Evolutionary conservation across 441 rosid genomes (phyloP).

Genomic region (Capsella rubella): DNA sequence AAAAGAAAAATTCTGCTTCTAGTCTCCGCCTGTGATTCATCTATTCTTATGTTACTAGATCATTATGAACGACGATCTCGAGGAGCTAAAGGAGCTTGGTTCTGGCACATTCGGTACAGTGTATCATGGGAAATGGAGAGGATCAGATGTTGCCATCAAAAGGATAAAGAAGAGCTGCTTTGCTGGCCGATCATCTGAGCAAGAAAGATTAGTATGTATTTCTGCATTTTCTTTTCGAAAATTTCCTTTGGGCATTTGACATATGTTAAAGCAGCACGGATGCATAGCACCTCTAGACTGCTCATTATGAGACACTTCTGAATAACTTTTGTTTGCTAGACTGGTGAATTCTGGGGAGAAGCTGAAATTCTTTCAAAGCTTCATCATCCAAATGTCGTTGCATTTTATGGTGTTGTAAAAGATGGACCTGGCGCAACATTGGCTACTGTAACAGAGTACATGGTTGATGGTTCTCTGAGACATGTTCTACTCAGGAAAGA

Average conservation of each 20-base stretch:
- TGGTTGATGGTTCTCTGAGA: conserved; percentile 80
- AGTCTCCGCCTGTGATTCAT: conserved; percentile 10
- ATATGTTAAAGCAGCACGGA: conserved; percentile 1
- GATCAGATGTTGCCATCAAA: conserved; percentile 78
- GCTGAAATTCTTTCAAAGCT: conserved; percentile 75
- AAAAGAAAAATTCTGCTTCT: not conserved
- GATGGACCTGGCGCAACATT: conserved; percentile 73
- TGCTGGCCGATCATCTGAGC: conserved; percentile 73
- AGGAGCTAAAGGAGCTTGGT: conserved; percentile 74
- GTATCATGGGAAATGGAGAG: conserved; percentile 85
- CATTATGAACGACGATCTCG: conserved; percentile 74
- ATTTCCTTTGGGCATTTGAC: conserved; percentile 1
- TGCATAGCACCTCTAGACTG: not conserved
- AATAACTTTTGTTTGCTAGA: conserved; percentile 43
- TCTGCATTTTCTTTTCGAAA: not conserved
- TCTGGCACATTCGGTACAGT: conserved; percentile 80
- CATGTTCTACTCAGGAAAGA: conserved; percentile 71
- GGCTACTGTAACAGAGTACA: conserved; percentile 76
- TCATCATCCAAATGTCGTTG: conserved; percentile 82
- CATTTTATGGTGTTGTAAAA: conserved; percentile 77
- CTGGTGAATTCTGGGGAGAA: conserved; percentile 71
- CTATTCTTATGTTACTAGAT: conserved; percentile 43
- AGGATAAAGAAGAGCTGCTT: conserved; percentile 78
- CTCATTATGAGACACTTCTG: conserved; percentile 12
- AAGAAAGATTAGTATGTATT: conserved; percentile 67